Conservation (phyloP, 1,284 basidiomycete species). For the Fistulinella cinereoalba region DNA sequence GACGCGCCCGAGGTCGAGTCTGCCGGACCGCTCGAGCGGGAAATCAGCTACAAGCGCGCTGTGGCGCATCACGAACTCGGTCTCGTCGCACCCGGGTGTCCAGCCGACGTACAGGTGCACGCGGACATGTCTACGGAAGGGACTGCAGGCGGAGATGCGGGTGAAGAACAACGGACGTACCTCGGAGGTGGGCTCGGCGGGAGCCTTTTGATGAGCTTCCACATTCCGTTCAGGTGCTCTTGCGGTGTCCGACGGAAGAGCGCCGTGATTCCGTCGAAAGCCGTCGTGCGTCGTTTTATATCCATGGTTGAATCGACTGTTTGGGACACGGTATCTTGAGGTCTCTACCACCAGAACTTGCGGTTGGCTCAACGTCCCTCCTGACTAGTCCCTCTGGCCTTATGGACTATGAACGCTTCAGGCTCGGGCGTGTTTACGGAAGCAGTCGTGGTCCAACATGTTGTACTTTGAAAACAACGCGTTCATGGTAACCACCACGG, state of each 20-base stretch:
- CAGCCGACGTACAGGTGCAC: conserved; percentile 32
- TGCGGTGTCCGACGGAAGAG: conserved; percentile 24
- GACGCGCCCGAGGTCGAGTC: conserved; percentile 18
- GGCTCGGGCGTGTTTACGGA: background rate
- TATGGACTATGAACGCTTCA: background rate
- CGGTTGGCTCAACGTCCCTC: background rate
- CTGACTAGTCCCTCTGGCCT: background rate
- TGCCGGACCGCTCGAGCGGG: conserved; percentile 21
- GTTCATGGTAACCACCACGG: background rate
- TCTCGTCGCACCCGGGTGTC: conserved; percentile 28
- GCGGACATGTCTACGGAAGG: conserved; percentile 27
- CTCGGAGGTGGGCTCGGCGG: conserved; percentile 18
- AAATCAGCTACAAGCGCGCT: conserved; percentile 29
- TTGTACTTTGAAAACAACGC: background rate
- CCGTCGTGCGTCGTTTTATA: conserved; percentile 1
- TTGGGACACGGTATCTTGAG: background rate
- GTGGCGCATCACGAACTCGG: conserved; percentile 28
- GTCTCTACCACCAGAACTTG: background rate
- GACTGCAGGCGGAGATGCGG: background rate
- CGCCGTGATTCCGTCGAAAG: conserved; percentile 14
- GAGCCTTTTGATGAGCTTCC: conserved; percentile 21
- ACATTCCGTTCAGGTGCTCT: conserved; percentile 31
- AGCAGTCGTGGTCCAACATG: background rate
- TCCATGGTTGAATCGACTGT: background rate
- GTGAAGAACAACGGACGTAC: conserved; percentile 9